Evolutionary conservation across 306 rosid genomes (phyloP).

Genomic region (Urtica urens): DNA sequence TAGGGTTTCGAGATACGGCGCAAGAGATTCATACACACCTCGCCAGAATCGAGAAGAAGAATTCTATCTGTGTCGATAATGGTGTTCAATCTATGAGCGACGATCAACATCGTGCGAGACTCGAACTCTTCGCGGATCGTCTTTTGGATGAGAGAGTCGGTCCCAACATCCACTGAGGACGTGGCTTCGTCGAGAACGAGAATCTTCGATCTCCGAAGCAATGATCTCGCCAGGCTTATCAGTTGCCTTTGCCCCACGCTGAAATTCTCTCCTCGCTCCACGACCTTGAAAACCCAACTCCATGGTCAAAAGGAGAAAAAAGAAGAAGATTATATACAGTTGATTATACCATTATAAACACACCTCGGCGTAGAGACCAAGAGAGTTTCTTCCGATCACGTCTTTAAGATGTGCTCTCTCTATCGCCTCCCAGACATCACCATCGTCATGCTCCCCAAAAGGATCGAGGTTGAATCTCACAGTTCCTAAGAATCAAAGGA

Average conservation of each 20-base stretch:
- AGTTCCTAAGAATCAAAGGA: slow-evolving; percentile 37
- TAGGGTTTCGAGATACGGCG: background rate
- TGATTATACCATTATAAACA: background rate
- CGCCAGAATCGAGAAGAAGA: slow-evolving; percentile 64
- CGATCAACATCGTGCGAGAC: slow-evolving; percentile 67
- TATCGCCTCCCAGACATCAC: slow-evolving; percentile 79
- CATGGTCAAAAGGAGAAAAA: background rate
- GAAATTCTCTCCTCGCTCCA: slow-evolving; percentile 83
- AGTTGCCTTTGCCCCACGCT: slow-evolving; percentile 93
- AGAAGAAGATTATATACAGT: background rate
- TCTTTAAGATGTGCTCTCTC: slow-evolving; percentile 78
- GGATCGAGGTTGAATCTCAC: slow-evolving; percentile 85
- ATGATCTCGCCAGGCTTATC: slow-evolving; percentile 71
- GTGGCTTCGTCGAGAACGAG: slow-evolving; percentile 93
- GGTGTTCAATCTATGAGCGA: slow-evolving; percentile 82
- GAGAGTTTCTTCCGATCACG: slow-evolving; percentile 49
- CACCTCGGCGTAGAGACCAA: slow-evolving; percentile 83
- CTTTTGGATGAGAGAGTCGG: slow-evolving; percentile 76
- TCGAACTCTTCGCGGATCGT: slow-evolving; percentile 72
- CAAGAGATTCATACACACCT: slow-evolving; percentile 29
- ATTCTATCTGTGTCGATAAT: slow-evolving; percentile 61
- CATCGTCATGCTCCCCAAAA: slow-evolving; percentile 59
- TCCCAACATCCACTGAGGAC: slow-evolving; percentile 81
- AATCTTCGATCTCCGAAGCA: slow-evolving; percentile 70
- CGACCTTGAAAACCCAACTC: no score